Conservation (phyloP, 2,329 filamentous ascomycete genomes). For the Akanthomyces lecanii region DNA sequence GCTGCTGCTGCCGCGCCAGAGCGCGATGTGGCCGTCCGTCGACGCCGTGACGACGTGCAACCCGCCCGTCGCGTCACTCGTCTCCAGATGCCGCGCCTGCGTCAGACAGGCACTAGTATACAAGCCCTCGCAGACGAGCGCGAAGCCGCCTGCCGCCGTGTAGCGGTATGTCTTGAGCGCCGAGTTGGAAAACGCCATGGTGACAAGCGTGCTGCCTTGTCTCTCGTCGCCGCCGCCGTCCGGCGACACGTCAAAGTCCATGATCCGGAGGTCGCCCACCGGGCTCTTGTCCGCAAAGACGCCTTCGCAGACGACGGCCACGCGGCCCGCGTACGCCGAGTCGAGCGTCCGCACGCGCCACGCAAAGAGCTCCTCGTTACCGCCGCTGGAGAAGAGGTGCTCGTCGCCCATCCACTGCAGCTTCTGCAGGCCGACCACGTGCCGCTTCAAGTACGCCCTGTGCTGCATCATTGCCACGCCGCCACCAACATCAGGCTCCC, state of each 20-base stretch:
- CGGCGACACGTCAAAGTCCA: constrained; percentile 63
- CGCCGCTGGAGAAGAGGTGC: constrained; percentile 80
- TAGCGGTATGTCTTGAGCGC: constrained; percentile 61
- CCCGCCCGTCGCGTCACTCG: constrained; percentile 21
- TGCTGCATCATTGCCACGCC: constrained; percentile 38
- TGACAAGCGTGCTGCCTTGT: constrained; percentile 46
- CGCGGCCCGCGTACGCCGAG: constrained; percentile 38
- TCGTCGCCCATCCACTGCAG: constrained; percentile 68
- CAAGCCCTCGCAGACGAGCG: constrained; percentile 46
- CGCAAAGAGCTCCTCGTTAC: constrained; percentile 82
- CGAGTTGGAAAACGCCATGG: constrained; percentile 81
- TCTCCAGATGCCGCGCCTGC: constrained; percentile 48
- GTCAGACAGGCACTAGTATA: constrained; percentile 76
- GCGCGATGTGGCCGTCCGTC: constrained; percentile 72
- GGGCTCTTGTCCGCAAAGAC: constrained; percentile 46
- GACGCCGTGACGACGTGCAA: constrained; percentile 61
- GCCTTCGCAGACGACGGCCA: constrained; percentile 56
- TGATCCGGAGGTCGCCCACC: constrained; percentile 70
- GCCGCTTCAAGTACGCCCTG: constrained; percentile 65
- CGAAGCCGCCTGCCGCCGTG: constrained; percentile 38
- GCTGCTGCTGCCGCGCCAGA: constrained; percentile 43
- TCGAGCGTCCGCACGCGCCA: constrained; percentile 65
- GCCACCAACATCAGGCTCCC: constrained; percentile 35
- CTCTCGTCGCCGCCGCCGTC: constrained; percentile 20
- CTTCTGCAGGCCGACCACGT: constrained; percentile 79